Base-by-base conservation (phyloP, 2,329 filamentous ascomycete species). In the Ophiocordyceps australis region DNA sequence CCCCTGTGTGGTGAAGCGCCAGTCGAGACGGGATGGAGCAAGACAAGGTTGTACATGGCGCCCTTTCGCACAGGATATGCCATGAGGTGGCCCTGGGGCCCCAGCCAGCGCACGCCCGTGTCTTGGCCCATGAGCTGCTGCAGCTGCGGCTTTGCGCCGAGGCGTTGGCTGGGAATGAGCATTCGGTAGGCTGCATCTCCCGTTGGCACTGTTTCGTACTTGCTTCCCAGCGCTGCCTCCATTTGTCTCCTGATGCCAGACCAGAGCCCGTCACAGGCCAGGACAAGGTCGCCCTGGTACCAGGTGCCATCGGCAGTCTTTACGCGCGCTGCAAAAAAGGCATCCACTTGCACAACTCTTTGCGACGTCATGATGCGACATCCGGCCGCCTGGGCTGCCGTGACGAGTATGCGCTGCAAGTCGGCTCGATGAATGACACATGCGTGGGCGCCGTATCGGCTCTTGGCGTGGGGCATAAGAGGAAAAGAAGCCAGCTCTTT, bases 131-230 rank as follows among this genome's bases (percentile, higher is more conserved):
- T 52, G 4, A 78, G 54, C 1, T 47, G 54, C 14, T 74, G 54
- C 24, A 82, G 55, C 34, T 79, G 74, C 0, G 74, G 62, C 36
- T 83, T 75, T 14, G 63, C 37, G 29, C 59, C 49, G 65, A 85
- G 76, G 30, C 74, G 59, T 17, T 60, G 53, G 6, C 51, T 46
- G 17, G 53, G 54, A 26, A 69, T 51, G 41, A 65, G 49, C 30
- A 69, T 57, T 2, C 65, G 54, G 38, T 67, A 69, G 1, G 63
- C 62, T 4, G 59, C 55, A 28, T 65, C 59, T 1, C 59, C 49
- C 1, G 62, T 65, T 14, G 61, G 54, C 7, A 51, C 44, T 14
- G 61, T 50, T 9, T 49, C 44, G 12, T 53, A 62, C 5, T 50
- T 46, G 33, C 61, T 52, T 22, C 59, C 56, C 2, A 68, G 49